Percentiles rank a stretch among this genome's conserved stretches.
These are phyloP conservation scores for Bolboschoenoplectus hybrid DNA, from an alignment of 202 grass and related monocot species.

Conservation along the genomic window DNA sequence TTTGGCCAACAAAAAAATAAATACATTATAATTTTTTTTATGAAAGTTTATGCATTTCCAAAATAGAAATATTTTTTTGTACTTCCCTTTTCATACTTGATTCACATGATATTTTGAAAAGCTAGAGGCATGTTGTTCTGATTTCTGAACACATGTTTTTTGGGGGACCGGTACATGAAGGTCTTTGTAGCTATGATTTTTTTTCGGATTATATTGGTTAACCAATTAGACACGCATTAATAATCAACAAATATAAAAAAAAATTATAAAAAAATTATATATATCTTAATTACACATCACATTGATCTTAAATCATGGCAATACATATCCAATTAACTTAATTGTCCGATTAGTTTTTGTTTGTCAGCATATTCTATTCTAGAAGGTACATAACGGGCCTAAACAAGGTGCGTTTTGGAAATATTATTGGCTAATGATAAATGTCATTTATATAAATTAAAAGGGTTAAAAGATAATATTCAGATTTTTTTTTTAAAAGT, in stretches of 20 bases:
- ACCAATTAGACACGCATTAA: not conserved
- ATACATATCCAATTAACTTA: constrained; percentile 7
- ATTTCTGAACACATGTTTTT: not conserved
- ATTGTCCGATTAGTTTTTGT: not conserved
- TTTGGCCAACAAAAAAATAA: not conserved
- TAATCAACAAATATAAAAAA: not conserved
- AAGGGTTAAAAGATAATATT: not conserved
- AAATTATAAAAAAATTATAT: not conserved
- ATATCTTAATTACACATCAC: not conserved
- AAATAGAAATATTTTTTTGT: not conserved
- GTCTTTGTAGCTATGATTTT: constrained; percentile 25
- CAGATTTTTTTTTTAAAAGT: not conserved
- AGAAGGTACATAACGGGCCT: not conserved
- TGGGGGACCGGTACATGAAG: not conserved
- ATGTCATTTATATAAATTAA: not conserved
- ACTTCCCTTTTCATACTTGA: not conserved
- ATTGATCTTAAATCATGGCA: not conserved
- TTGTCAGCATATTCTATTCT: not conserved
- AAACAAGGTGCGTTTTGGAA: not conserved
- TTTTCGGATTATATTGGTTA: constrained; percentile 15
- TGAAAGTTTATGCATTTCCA: not conserved
- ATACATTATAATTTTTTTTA: too few relatives aligned
- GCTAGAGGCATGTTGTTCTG: not conserved
- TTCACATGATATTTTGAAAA: constrained; percentile 9
- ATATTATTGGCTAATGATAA: not conserved